These are phyloP conservation scores for Labyrinthula sp. DNA, from an alignment of 352 stramenopile genomes.

Conservation along the genomic window DNA sequence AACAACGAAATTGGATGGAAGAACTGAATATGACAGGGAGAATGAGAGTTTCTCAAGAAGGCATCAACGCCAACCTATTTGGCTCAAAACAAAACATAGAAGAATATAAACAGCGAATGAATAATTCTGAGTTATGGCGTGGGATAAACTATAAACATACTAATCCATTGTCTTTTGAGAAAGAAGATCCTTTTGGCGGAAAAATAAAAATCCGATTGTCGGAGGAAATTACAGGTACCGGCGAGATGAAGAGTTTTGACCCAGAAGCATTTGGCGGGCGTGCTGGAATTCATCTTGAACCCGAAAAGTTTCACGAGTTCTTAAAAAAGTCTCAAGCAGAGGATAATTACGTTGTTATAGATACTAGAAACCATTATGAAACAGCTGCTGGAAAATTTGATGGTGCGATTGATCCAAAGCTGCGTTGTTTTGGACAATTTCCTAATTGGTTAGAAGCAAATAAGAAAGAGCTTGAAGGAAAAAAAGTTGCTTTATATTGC, in stretches of 20 bases:
- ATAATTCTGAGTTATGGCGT: constrained; percentile 5
- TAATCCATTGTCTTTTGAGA: background rate
- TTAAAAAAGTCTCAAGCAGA: constrained; percentile 8
- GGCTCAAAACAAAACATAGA: background rate
- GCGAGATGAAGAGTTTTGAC: constrained; percentile 7
- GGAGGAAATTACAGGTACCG: constrained; percentile 19
- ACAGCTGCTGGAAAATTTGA: constrained; percentile 28
- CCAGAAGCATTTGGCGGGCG: constrained; percentile 14
- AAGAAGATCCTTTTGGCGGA: constrained; percentile 17
- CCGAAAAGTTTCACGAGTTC: constrained; percentile 22
- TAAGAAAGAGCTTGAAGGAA: constrained; percentile 35
- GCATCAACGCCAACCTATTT: constrained; percentile 24
- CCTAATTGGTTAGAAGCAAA: constrained; percentile 30
- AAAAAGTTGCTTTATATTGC: constrained; percentile 47
- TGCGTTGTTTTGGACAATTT: constrained; percentile 33
- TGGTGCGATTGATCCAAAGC: constrained; percentile 26
- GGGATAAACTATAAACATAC: constrained; percentile 28
- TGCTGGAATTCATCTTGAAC: constrained; percentile 8
- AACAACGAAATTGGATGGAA: too few relatives aligned
- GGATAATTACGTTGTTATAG: constrained; percentile 19
- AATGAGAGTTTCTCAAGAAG: too few relatives aligned
- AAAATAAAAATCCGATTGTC: constrained; percentile 1
- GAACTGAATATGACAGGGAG: too few relatives aligned
- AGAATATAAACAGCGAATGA: constrained; percentile 19
- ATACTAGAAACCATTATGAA: constrained; percentile 30